phyloP scores from a whole-genome alignment of 148 eudicot species.

The Silene uniflora region DNA sequence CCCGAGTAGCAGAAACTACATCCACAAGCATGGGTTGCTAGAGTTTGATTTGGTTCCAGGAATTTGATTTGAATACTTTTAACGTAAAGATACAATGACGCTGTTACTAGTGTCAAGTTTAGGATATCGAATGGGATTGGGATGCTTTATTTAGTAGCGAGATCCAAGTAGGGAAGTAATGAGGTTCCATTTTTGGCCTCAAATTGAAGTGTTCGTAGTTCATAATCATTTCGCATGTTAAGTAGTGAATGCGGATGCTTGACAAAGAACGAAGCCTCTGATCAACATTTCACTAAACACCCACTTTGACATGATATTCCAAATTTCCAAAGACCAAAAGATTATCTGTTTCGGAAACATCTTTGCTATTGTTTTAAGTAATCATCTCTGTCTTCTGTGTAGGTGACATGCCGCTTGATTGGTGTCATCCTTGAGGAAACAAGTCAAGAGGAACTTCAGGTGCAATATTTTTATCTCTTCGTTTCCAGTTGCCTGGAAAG shows the following conservation, averaged over 20 bases:
- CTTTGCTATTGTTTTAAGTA: too few relatives aligned
- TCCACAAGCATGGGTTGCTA: too few relatives aligned
- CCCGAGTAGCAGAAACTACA: background rate
- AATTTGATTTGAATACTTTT: background rate
- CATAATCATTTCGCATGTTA: too few relatives aligned
- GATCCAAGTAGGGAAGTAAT: background rate
- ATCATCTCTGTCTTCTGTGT: constrained; percentile 10
- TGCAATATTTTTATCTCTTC: constrained; percentile 18
- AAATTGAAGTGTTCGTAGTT: too few relatives aligned
- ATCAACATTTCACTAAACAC: background rate
- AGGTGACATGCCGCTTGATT: constrained; percentile 93
- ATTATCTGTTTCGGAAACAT: too few relatives aligned
- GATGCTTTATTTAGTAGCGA: background rate
- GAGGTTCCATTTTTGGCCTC: background rate
- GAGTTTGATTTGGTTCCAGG: too few relatives aligned
- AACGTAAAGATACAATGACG: background rate
- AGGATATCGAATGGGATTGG: background rate
- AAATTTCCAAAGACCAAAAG: background rate
- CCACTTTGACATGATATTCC: constrained; percentile 1
- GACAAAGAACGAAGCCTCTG: too few relatives aligned
- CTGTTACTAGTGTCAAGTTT: background rate
- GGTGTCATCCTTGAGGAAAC: constrained; percentile 94
- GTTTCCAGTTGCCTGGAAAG: constrained; percentile 8
- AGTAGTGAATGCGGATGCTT: too few relatives aligned
- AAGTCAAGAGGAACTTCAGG: constrained; percentile 95